Conservation (phyloP, 306 rosid species). For the Malus sylvestris region DNA sequence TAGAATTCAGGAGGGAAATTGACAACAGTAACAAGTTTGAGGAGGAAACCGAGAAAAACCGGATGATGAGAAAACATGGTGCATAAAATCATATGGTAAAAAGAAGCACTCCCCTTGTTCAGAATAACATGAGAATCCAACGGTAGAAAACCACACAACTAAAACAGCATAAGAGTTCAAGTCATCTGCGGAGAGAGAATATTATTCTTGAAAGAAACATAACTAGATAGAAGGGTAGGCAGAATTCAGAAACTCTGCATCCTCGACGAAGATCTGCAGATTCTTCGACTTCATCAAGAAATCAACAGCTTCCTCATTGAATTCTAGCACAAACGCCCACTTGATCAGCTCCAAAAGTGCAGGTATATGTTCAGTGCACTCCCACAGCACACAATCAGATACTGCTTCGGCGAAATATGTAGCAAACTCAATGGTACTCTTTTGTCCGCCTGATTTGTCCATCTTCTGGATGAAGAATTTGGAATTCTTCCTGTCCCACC, state of each 20-base stretch:
- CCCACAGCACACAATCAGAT: conserved; percentile 48
- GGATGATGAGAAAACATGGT: neutral
- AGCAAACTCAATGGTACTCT: conserved; percentile 37
- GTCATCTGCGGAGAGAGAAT: neutral
- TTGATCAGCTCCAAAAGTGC: conserved; percentile 52
- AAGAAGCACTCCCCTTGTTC: neutral
- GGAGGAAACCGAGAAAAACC: neutral
- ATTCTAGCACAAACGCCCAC: conserved; percentile 41
- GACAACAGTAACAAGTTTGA: neutral
- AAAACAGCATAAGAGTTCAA: neutral
- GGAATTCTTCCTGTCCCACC: conserved; percentile 38
- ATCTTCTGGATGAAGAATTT: conserved; percentile 31
- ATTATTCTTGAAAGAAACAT: neutral
- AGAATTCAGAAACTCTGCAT: conserved; percentile 49
- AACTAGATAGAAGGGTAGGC: conserved; percentile 20
- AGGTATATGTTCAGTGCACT: conserved; percentile 35
- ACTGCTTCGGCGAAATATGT: conserved; percentile 55
- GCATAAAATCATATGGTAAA: neutral
- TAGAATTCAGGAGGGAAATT: neutral
- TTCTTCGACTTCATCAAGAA: conserved; percentile 60
- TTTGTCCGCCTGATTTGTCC: conserved; percentile 17
- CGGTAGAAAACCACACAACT: neutral
- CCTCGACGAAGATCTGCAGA: conserved; percentile 56
- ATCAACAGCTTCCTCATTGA: conserved; percentile 40
- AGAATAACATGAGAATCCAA: neutral